Conservation (phyloP, 1,284 basidiomycete genomes). For the Ganoderma sinense region DNA sequence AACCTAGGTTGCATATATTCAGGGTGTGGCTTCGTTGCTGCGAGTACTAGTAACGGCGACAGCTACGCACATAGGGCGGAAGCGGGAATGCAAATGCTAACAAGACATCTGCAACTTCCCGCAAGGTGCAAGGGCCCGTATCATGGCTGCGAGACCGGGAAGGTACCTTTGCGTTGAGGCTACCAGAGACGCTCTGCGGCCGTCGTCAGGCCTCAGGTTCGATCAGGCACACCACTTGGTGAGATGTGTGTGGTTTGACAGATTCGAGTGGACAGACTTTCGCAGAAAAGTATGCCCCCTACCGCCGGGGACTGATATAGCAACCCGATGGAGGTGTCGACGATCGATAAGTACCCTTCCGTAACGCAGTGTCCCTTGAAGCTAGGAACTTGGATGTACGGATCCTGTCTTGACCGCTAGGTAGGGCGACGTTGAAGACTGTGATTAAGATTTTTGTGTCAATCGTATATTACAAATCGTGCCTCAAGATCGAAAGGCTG, state of each 20-base stretch:
- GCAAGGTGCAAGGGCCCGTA: neutral
- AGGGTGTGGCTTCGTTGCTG: neutral
- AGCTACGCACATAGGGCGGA: neutral
- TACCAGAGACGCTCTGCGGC: neutral
- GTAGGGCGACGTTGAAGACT: neutral
- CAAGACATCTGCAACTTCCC: neutral
- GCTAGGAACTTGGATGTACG: conserved; percentile 2
- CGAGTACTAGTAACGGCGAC: neutral
- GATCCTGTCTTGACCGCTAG: neutral
- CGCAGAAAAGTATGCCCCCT: conserved; percentile 1
- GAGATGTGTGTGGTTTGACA: conserved; percentile 22
- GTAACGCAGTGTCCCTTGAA: conserved; percentile 5
- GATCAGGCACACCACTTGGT: conserved; percentile 2
- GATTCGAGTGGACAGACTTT: conserved; percentile 22
- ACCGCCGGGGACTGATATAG: neutral
- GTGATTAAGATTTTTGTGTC: neutral
- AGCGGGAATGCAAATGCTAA: neutral
- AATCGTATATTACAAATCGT: conserved; percentile 6
- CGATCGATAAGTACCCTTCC: conserved; percentile 7
- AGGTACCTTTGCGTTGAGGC: neutral
- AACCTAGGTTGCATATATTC: neutral
- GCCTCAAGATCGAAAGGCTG: conserved; percentile 10
- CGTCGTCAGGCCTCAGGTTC: neutral
- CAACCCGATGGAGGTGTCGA: conserved; percentile 1
- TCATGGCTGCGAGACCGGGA: neutral